Evolutionary conservation across 768 basidiomycete species (phyloP).

Genomic region (Panellus pusillus): DNA sequence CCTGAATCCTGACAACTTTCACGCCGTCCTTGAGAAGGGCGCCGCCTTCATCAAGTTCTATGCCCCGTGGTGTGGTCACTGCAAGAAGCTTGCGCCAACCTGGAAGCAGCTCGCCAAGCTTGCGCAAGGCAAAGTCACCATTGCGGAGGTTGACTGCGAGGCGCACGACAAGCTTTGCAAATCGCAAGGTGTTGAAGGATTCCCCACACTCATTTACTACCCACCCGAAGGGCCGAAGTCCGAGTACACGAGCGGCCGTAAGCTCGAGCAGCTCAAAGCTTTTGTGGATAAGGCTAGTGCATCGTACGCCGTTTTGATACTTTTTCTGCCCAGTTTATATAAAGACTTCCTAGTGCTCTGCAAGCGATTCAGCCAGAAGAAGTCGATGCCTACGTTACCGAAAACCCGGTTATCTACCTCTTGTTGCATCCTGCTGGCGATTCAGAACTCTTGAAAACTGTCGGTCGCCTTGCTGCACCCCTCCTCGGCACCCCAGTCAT

Average conservation of each 20-base stretch:
- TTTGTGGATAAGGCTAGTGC: slow-evolving; percentile 78
- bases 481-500: slow-evolving; percentile 51
- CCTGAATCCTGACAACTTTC: slow-evolving; percentile 39
- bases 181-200: slow-evolving; percentile 68
- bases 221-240: slow-evolving; percentile 53
- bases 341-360: slow-evolving; percentile 31
- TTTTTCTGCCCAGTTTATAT: not conserved
- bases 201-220: slow-evolving; percentile 80
- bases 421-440: slow-evolving; percentile 47
- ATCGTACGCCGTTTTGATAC: slow-evolving; percentile 51
- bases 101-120: slow-evolving; percentile 75
- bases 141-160: slow-evolving; percentile 92
- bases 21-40: slow-evolving; percentile 36
- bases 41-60: slow-evolving; percentile 68
- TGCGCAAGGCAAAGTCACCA: slow-evolving; percentile 69
- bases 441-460: slow-evolving; percentile 32
- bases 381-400: slow-evolving; percentile 41
- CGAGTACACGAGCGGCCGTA: slow-evolving; percentile 77
- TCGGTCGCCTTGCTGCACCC: slow-evolving; percentile 37
- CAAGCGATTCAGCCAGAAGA: slow-evolving; percentile 42
- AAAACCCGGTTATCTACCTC: slow-evolving; percentile 58
- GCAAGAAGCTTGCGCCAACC: slow-evolving; percentile 86
- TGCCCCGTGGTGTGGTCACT: slow-evolving; percentile 97
- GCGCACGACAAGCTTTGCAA: slow-evolving; percentile 66
- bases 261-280: slow-evolving; percentile 63